Evolutionary conservation across 2,329 filamentous ascomycete genomes (phyloP).

Genomic region (Pyricularia pennisetigena): DNA sequence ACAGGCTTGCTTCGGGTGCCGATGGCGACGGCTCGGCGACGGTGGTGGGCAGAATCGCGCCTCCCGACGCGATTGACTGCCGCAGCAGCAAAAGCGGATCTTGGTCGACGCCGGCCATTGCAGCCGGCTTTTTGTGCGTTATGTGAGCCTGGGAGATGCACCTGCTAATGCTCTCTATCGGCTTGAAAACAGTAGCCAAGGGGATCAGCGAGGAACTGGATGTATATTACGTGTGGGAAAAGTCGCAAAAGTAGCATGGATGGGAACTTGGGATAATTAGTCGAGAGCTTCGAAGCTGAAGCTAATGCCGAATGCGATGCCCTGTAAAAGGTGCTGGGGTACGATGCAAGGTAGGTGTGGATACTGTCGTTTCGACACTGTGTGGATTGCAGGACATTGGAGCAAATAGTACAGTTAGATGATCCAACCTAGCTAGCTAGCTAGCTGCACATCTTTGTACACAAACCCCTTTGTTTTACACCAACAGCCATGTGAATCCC

Average conservation of each 20-base stretch:
- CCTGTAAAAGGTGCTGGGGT: neutral
- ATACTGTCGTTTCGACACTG: neutral
- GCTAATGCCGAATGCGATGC: neutral
- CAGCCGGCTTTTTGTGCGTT: neutral
- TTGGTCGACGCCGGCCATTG: conserved; percentile 50
- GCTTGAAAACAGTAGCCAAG: neutral
- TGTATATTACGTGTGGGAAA: neutral
- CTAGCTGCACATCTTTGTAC: no score
- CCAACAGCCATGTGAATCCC: no score
- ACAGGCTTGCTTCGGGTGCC: conserved; percentile 53
- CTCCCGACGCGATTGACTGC: conserved; percentile 64
- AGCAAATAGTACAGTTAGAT: neutral
- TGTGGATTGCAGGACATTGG: neutral
- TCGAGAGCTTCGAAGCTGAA: neutral
- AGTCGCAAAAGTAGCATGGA: neutral
- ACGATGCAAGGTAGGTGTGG: neutral
- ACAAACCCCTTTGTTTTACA: no score
- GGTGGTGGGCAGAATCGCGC: conserved; percentile 63
- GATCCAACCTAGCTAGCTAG: no score
- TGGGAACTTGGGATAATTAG: neutral
- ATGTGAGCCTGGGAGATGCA: neutral
- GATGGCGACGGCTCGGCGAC: conserved; percentile 44
- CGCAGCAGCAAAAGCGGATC: conserved; percentile 81
- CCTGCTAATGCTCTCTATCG: neutral
- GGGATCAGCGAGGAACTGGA: neutral